A percentile compares a stretch with the other conserved stretches of the same genome.
Conservation (phyloP, 2,329 filamentous ascomycete species). For the Rhexocercosporidium sp. region DNA sequence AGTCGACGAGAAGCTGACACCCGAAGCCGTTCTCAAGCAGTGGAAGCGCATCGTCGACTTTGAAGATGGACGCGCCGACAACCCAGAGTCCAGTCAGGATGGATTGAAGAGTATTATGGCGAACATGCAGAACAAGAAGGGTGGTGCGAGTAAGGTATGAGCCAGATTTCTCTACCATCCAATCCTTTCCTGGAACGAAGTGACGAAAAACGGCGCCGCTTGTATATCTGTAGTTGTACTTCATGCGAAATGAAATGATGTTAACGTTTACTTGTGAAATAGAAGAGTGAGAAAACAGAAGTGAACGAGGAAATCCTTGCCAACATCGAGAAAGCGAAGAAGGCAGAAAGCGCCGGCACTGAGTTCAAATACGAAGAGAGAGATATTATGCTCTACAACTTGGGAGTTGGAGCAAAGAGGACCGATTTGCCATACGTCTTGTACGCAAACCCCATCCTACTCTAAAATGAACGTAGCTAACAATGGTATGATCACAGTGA, state of each 20-base stretch:
- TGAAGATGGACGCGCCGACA: constrained; percentile 83
- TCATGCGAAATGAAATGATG: constrained; percentile 30
- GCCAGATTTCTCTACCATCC: constrained; percentile 21
- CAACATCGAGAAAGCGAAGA: constrained; percentile 78
- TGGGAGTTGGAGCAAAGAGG: constrained; percentile 90
- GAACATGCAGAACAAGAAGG: constrained; percentile 80
- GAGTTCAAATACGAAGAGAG: constrained; percentile 84
- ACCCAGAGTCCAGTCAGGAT: constrained; percentile 80
- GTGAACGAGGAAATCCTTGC: constrained; percentile 69
- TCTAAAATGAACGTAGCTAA: background rate
- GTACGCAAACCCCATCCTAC: constrained; percentile 43
- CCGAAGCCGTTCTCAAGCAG: constrained; percentile 78
- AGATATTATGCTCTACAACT: constrained; percentile 93
- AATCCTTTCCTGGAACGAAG: constrained; percentile 1
- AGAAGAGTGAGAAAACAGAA: constrained; percentile 41
- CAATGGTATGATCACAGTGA: constrained; percentile 53
- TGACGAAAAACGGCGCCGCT: constrained; percentile 8
- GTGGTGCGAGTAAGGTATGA: constrained; percentile 64
- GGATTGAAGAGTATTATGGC: constrained; percentile 79
- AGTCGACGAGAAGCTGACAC: constrained; percentile 79
- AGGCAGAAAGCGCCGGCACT: constrained; percentile 72
- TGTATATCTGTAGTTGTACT: constrained; percentile 36
- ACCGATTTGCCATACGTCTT: constrained; percentile 87
- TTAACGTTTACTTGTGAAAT: constrained; percentile 35
- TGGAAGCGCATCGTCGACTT: constrained; percentile 86